phyloP scores from a whole-genome alignment of 2,329 filamentous ascomycete genomes.

The Fusarium agapanthi region DNA sequence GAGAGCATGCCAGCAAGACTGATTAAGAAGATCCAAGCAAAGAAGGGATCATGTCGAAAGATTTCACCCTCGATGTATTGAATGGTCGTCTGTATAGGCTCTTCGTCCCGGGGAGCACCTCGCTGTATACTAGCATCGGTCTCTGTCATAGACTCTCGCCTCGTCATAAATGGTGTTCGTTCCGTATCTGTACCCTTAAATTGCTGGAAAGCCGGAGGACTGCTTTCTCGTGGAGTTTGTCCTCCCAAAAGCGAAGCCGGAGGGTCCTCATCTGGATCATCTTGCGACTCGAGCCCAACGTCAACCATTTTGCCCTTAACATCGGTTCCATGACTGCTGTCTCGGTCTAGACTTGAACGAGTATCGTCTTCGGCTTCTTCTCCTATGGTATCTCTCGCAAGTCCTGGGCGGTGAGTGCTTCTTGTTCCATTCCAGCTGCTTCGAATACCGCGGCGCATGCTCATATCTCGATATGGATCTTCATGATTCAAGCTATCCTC shows the following conservation, averaged over 20 bases:
- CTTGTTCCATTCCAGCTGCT: conserved; percentile 71
- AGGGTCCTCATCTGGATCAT: conserved; percentile 65
- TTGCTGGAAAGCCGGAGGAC: conserved; percentile 69
- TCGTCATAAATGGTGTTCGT: conserved; percentile 51
- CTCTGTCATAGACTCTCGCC: conserved; percentile 55
- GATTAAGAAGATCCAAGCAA: conserved; percentile 89
- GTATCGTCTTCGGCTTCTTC: conserved; percentile 56
- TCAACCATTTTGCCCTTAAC: conserved; percentile 81
- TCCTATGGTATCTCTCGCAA: conserved; percentile 46
- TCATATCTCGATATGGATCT: conserved; percentile 56
- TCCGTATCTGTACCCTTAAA: conserved; percentile 56
- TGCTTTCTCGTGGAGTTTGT: conserved; percentile 61
- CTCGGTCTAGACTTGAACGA: conserved; percentile 45
- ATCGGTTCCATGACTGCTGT: conserved; percentile 43
- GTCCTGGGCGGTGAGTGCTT: conserved; percentile 47
- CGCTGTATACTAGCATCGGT: conserved; percentile 56
- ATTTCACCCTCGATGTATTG: conserved; percentile 71
- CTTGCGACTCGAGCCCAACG: conserved; percentile 78
- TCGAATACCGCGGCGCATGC: conserved; percentile 62
- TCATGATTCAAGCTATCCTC: conserved; percentile 45
- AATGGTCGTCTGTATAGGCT: conserved; percentile 53
- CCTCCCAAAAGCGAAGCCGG: conserved; percentile 65
- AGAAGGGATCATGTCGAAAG: conserved; percentile 88
- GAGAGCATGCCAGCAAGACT: conserved; percentile 84
- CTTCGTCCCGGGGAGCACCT: conserved; percentile 50